Base-by-base conservation (phyloP, 2,329 filamentous ascomycete genomes). In the Fusarium xylarioides region DNA sequence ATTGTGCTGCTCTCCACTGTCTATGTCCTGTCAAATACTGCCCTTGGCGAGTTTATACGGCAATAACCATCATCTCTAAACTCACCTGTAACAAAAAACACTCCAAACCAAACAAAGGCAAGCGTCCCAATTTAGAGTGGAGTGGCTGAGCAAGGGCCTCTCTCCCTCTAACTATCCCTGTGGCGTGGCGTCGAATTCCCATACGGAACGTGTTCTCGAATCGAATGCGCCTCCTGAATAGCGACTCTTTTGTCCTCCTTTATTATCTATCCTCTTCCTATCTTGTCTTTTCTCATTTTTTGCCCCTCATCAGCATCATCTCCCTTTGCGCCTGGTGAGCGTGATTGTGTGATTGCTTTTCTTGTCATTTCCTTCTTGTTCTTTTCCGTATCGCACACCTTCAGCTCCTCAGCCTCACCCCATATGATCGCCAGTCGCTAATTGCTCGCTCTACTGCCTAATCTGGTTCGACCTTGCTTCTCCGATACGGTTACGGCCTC, bases 141-240 rank as follows among this genome's bases (percentile, higher is more conserved):
- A 68, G 71, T 74, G 71, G 71, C 71, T 74, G n/a, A 71, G 71
- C 63, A 63, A 32, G 44, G 61, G 32, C 46, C 63, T 66, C 49
- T 66, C 49, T 42, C 52, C 40, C 32, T 26, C 49, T 26, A 35
- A 19, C 16, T 49, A 35, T 54, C 35, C 50, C 35, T 54, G 50
- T 54, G 35, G 50, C 55, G 71, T 74, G 71, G 71, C 71, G 71
- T 73, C 46, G 53, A 65, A 47, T 71, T 74, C 60, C 42, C 40
- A 66, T 69, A 53, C 43, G 58, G 71, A 73, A 74, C 71, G 71
- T 74, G 71, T 69, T 74, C 71, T 74, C 60, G 64, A 74, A 65
- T 71, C 42, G 40, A 63, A 71, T 71, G 52, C 71, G 62, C 68
- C 73, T 75, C 73, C 73, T 75, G 69, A 73, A 71, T 61, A 60